A percentile compares a stretch with the other conserved stretches of the same genome.
phyloP scores from a whole-genome alignment of 2,329 filamentous ascomycete genomes.

The Ceratocystis alfenasii region DNA sequence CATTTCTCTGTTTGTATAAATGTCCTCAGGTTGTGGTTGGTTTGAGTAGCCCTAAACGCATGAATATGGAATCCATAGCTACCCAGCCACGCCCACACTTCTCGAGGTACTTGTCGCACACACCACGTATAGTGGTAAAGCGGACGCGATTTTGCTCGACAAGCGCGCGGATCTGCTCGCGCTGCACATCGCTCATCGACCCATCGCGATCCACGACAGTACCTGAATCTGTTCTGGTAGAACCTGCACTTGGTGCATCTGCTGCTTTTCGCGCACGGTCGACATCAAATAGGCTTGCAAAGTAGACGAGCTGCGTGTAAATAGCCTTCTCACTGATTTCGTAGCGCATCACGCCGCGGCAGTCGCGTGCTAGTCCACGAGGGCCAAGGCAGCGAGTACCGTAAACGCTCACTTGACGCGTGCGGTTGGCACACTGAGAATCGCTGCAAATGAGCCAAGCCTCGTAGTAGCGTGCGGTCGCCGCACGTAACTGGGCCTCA shows the following conservation, averaged over 20 bases:
- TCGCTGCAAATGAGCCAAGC: constrained; percentile 88
- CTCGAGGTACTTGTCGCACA: constrained; percentile 73
- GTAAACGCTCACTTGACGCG: constrained; percentile 86
- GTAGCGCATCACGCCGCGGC: constrained; percentile 76
- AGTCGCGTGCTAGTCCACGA: constrained; percentile 71
- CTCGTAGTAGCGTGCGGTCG: constrained; percentile 79
- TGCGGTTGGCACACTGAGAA: constrained; percentile 70
- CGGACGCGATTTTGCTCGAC: constrained; percentile 71
- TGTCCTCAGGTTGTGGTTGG: neutral
- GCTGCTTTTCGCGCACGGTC: constrained; percentile 58
- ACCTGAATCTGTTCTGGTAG: constrained; percentile 24
- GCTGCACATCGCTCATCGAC: constrained; percentile 38
- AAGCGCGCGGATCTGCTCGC: constrained; percentile 55
- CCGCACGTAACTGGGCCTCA: constrained; percentile 66
- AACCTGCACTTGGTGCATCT: constrained; percentile 31
- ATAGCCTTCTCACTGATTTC: constrained; percentile 79
- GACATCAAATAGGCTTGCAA: constrained; percentile 74
- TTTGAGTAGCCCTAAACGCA: constrained; percentile 44
- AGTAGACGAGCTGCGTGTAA: constrained; percentile 91
- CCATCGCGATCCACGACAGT: constrained; percentile 14
- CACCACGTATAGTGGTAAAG: constrained; percentile 62
- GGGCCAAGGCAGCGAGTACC: constrained; percentile 82
- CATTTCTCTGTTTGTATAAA: neutral
- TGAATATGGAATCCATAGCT: constrained; percentile 80
- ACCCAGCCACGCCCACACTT: constrained; percentile 90